Base-by-base conservation (phyloP, 2,329 filamentous ascomycete genomes). In the Aspergillus japonicus region DNA sequence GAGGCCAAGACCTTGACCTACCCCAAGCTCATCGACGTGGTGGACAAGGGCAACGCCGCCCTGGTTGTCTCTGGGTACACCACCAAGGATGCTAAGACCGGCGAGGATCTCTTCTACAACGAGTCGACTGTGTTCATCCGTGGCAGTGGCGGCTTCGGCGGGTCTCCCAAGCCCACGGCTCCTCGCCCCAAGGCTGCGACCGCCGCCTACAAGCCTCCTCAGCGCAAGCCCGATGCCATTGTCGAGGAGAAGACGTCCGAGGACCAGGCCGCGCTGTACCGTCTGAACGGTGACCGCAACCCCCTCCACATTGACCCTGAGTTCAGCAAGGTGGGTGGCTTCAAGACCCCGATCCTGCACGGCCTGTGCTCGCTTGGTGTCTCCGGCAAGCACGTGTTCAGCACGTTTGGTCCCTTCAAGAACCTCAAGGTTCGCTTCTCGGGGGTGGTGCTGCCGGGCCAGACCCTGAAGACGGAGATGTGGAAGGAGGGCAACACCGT, bases 351-450 rank as follows among this genome's bases (percentile, higher is more conserved):
- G 12, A 99, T 99, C 74, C 83, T 99, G 56, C 95, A 99, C 81
- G 95, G 95, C n/a, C 86, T 99, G 42, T 96, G 92, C 85, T 95
- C 88, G 74, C 94, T 99, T 71, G 95, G 95, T 68, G 87, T 98
- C 66, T 89, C 91, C 16, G 91, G 89, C 65, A 97, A 96, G 84
- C 92, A 94, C 61, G 87, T 99, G 44, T 89, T 93, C 75, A 85
- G 92, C 78, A 89, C 83, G 64, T 98, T 88, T 71, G 95, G 95
- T 4, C 79, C 85, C 50, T 92, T 90, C 80, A 91, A 90, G 83
- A 96, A 92, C 80, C 88, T 96, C 81, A 96, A 96, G 83, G 92
- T 96, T 24, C 84, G 92, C 64, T 96, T 96, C 75, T 91, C 91
- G 1, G 92, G 92, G 58, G 87, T 90, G 10, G 92, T 96, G 12